Evolutionary conservation across 768 basidiomycete species (phyloP).

Genomic region (Boletus edulis): DNA sequence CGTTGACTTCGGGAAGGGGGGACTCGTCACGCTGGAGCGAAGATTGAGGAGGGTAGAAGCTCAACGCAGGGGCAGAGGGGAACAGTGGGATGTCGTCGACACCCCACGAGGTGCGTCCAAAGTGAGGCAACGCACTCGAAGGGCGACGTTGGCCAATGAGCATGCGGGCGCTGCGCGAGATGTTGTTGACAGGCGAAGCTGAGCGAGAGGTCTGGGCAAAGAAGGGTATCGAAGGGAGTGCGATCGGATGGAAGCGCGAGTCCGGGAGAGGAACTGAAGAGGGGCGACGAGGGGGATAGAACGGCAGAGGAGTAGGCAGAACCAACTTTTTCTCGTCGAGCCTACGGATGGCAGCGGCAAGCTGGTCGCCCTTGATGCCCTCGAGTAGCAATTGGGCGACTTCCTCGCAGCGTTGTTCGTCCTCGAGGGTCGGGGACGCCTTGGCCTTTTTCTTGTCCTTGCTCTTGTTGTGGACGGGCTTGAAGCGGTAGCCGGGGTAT

Average conservation of each 20-base stretch:
- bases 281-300: slow-evolving; percentile 49
- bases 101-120: slow-evolving; percentile 28
- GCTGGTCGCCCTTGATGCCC: slow-evolving; percentile 69
- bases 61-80: neutral
- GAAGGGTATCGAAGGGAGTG: slow-evolving; percentile 44
- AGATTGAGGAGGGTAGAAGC: slow-evolving; percentile 13
- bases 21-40: slow-evolving; percentile 43
- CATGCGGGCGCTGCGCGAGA: slow-evolving; percentile 42
- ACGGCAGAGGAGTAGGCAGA: slow-evolving; percentile 1
- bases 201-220: slow-evolving; percentile 40
- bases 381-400: slow-evolving; percentile 63
- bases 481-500: slow-evolving; percentile 64
- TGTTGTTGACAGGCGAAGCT: slow-evolving; percentile 43
- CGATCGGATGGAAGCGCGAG: slow-evolving; percentile 36
- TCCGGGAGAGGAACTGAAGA: slow-evolving; percentile 64
- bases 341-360: slow-evolving; percentile 56
- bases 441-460: slow-evolving; percentile 42
- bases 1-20: slow-evolving; percentile 48
- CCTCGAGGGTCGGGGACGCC: slow-evolving; percentile 14
- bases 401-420: slow-evolving; percentile 42
- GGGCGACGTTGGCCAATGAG: slow-evolving; percentile 47
- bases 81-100: slow-evolving; percentile 28
- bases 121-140: slow-evolving; percentile 45
- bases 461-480: slow-evolving; percentile 44
- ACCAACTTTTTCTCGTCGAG: slow-evolving; percentile 37